Conservation (phyloP, 441 rosid species). For the Sinapis alba region DNA sequence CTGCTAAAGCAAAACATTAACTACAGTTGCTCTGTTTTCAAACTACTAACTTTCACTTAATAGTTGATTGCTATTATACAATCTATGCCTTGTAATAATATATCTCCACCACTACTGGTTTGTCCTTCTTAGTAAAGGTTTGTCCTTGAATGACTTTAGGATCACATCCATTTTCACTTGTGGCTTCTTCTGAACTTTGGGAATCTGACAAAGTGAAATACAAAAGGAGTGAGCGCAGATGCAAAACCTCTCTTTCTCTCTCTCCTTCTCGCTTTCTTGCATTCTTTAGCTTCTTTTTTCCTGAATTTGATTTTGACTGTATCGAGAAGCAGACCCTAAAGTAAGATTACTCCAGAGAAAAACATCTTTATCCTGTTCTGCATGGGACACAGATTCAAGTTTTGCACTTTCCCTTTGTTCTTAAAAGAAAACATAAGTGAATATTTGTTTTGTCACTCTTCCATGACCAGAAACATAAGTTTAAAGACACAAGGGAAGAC, state of each 20-base stretch:
- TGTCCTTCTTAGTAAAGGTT: constrained; percentile 25
- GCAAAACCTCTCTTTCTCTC: constrained; percentile 32
- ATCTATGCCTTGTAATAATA: neutral
- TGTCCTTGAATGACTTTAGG: constrained; percentile 32
- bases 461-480: neutral
- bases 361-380: constrained; percentile 31
- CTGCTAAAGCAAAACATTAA: constrained; percentile 48
- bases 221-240: constrained; percentile 41
- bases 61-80: neutral
- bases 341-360: constrained; percentile 41
- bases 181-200: constrained; percentile 37
- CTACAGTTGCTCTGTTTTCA: constrained; percentile 56
- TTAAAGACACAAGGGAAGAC: neutral
- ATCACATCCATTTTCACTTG: constrained; percentile 6
- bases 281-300: constrained; percentile 37
- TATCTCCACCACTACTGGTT: neutral
- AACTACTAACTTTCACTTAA: too few species aligned
- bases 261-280: constrained; percentile 8
- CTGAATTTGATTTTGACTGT: constrained; percentile 53
- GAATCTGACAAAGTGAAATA: constrained; percentile 41
- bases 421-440: constrained; percentile 21
- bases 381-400: constrained; percentile 58
- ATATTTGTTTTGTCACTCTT: constrained; percentile 16
- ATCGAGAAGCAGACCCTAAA: constrained; percentile 72
- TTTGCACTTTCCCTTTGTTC: constrained; percentile 46